Conservation (phyloP, 106 monocot genomes). For the Dioscorea zingiberensis region DNA sequence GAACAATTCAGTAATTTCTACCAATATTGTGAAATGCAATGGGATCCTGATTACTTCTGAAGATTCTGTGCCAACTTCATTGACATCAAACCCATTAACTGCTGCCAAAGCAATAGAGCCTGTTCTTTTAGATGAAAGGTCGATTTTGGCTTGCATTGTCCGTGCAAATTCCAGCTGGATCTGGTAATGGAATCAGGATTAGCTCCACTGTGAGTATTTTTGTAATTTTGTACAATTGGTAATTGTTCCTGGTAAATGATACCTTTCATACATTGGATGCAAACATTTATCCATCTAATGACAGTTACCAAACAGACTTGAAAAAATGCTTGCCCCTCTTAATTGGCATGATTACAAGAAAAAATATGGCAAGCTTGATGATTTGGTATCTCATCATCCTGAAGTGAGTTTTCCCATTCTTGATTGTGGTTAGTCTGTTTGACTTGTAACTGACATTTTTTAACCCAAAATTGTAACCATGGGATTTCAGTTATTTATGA, state of each 20-base stretch:
- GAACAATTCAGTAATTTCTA: slow-evolving; percentile 13
- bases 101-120: slow-evolving; percentile 25
- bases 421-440: too few relatives aligned
- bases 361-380: slow-evolving; percentile 87
- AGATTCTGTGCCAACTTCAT: slow-evolving; percentile 13
- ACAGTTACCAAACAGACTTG: slow-evolving; percentile 91
- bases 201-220: slow-evolving; percentile 68
- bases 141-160: slow-evolving; percentile 91
- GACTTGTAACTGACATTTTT: not conserved
- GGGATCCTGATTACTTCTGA: slow-evolving; percentile 17
- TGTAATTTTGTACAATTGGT: not conserved
- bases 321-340: slow-evolving; percentile 93
- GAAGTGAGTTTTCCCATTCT: slow-evolving; percentile 49
- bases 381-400: slow-evolving; percentile 80
- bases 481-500: slow-evolving; percentile 80
- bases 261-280: not conserved
- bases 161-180: slow-evolving; percentile 86
- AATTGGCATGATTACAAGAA: slow-evolving; percentile 96
- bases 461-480: slow-evolving; percentile 15
- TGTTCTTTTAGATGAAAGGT: slow-evolving; percentile 77
- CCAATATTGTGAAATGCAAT: slow-evolving; percentile 22
- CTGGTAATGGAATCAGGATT: slow-evolving; percentile 69
- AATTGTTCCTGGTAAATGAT: not conserved
- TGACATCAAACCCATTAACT: slow-evolving; percentile 12
- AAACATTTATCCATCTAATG: slow-evolving; percentile 9